Percentiles rank a stretch among this genome's conserved stretches.
phyloP scores from a whole-genome alignment of 257 asterid genomes.

The Ajuga chamaepitys region DNA sequence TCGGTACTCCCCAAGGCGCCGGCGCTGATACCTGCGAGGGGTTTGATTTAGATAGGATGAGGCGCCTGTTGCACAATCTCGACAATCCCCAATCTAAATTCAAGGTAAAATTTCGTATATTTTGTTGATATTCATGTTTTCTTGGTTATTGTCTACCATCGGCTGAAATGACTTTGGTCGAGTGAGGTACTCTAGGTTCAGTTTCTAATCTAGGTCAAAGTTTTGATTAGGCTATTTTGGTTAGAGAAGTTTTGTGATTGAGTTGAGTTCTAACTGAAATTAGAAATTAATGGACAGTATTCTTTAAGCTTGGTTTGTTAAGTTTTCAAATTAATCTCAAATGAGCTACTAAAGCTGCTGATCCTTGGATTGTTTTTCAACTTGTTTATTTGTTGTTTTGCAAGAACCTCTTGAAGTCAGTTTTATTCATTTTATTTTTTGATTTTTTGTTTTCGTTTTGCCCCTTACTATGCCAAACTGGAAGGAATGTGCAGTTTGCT shows the following conservation, averaged over 20 bases:
- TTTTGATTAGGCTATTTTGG: not conserved
- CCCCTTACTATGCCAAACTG: no score
- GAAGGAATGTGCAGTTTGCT: no score
- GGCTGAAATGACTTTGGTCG: not conserved
- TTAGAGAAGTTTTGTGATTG: not conserved
- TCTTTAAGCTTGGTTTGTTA: not conserved
- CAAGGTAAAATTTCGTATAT: constrained; percentile 41
- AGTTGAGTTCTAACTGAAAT: not conserved
- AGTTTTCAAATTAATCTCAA: not conserved
- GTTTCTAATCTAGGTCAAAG: not conserved
- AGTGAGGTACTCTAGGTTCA: not conserved
- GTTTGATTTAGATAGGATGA: constrained; percentile 89
- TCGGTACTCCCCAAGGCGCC: constrained; percentile 73
- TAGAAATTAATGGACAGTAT: not conserved
- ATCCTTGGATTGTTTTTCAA: no score
- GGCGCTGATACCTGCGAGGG: constrained; percentile 83
- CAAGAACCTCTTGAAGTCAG: no score
- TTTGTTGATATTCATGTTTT: not conserved
- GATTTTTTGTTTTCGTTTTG: no score
- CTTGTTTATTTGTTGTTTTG: no score
- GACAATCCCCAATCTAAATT: constrained; percentile 80
- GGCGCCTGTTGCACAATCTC: constrained; percentile 51
- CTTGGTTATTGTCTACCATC: not conserved
- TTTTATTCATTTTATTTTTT: no score
- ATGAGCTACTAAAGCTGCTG: no score